These are phyloP conservation scores for Colletotrichum ledebouriae DNA, from an alignment of 2,329 filamentous ascomycete genomes.

Conservation along the genomic window DNA sequence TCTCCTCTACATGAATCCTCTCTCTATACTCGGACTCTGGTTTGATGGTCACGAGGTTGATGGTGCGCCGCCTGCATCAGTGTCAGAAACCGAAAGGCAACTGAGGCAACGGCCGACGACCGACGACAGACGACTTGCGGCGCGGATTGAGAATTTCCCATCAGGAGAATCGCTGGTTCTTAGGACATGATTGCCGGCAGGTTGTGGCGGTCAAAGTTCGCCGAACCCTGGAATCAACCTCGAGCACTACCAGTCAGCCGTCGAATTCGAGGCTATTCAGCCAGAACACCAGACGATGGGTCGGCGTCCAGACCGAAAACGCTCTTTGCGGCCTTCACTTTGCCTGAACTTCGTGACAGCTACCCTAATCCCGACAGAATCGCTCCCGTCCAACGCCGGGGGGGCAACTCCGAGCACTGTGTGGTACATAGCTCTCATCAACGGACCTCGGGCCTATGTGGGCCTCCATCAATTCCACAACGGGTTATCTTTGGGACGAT, in stretches of 20 bases:
- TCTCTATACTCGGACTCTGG: not conserved
- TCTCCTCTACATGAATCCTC: not conserved
- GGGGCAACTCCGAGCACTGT: constrained; percentile 29
- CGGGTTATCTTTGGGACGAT: constrained; percentile 23
- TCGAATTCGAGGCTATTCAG: not conserved
- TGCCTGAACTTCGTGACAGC: not conserved
- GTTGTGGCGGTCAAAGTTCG: not conserved
- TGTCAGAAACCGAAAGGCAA: constrained; percentile 4
- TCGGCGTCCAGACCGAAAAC: constrained; percentile 10
- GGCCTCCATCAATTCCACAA: constrained; percentile 11
- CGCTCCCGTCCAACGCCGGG: too few relatives aligned
- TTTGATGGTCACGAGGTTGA: not conserved
- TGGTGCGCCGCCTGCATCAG: not conserved
- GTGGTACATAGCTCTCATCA: constrained; percentile 28
- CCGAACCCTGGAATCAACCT: constrained; percentile 3
- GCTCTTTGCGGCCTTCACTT: not conserved
- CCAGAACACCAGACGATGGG: constrained; percentile 21
- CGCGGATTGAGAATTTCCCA: not conserved
- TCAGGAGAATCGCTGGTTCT: not conserved
- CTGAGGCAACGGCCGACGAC: constrained; percentile 4
- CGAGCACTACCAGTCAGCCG: not conserved
- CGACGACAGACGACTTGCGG: not conserved
- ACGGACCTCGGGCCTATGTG: constrained; percentile 22
- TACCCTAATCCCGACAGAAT: not conserved
- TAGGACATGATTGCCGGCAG: not conserved